Percentiles rank a stretch among this genome's conserved stretches.
These are phyloP conservation scores for Candida palmyrensis DNA, from an alignment of 805 yeast genomes.

Conservation along the genomic window DNA sequence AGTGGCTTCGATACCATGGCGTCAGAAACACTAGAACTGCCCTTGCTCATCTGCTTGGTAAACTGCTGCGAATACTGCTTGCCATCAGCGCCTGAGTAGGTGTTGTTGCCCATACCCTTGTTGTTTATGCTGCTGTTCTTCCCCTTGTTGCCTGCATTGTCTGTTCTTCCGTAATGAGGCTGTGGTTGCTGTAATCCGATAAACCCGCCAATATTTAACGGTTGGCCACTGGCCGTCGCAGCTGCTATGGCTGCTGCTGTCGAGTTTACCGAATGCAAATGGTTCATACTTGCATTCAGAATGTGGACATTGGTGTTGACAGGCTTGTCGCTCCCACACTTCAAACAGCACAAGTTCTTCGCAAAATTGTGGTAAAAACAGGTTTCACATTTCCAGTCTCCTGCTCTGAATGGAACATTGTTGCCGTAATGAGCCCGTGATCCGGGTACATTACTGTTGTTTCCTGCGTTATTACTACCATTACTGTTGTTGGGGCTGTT, in stretches of 20 bases:
- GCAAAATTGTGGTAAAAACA: conserved; percentile 93
- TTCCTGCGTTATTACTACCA: conserved; percentile 6
- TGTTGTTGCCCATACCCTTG: conserved; percentile 8
- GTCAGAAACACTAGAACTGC: conserved; percentile 1
- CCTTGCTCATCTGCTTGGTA: conserved; percentile 4
- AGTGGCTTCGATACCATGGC: conserved; percentile 5
- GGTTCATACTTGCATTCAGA: conserved; percentile 7
- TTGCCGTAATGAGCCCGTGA: conserved; percentile 19
- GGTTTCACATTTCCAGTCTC: conserved; percentile 91
- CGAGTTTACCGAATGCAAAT: conserved; percentile 31
- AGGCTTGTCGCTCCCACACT: conserved; percentile 76
- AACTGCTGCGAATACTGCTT: conserved; percentile 15
- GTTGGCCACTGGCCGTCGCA: conserved; percentile 44
- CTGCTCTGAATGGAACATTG: conserved; percentile 91
- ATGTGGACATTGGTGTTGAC: conserved; percentile 8
- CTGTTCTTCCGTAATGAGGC: conserved; percentile 18
- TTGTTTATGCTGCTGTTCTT: conserved; percentile 7
- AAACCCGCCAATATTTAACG: conserved; percentile 24
- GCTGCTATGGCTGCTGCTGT: conserved; percentile 45
- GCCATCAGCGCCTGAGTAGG: too few species aligned
- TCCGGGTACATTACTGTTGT: conserved; percentile 11
- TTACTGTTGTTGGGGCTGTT: conserved; percentile 9
- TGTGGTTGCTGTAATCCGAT: conserved; percentile 32
- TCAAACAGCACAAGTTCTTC: conserved; percentile 77
- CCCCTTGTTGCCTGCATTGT: conserved; percentile 1